These are phyloP conservation scores for Hymenochaete sp. DNA, from an alignment of 1,284 basidiomycete species.

Conservation along the genomic window DNA sequence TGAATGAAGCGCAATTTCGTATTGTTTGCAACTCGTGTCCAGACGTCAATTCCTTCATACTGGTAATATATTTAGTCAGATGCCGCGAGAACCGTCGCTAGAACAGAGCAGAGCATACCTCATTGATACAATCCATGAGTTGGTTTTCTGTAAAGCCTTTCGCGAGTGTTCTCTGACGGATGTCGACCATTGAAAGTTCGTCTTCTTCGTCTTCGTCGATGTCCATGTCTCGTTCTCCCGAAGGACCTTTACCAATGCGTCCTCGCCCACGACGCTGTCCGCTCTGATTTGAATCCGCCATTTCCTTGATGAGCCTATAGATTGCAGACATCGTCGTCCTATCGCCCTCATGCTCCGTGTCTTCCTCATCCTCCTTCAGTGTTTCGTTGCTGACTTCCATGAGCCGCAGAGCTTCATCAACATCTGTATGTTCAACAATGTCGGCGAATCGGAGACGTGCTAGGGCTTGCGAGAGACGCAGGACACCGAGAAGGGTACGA, in stretches of 20 bases:
- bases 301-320: constrained; percentile 83
- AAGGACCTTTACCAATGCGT: constrained; percentile 57
- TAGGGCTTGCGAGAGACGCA: constrained; percentile 91
- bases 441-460: constrained; percentile 84
- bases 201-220: constrained; percentile 54
- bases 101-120: constrained; percentile 42
- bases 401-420: constrained; percentile 92
- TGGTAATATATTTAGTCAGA: constrained; percentile 26
- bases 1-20: constrained; percentile 59
- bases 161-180: constrained; percentile 74
- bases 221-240: constrained; percentile 60
- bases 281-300: constrained; percentile 44
- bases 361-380: constrained; percentile 70
- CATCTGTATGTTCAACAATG: constrained; percentile 76
- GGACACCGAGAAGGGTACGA: constrained; percentile 88
- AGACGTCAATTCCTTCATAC: constrained; percentile 79
- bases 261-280: constrained; percentile 34
- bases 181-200: constrained; percentile 72
- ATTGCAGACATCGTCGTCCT: constrained; percentile 75
- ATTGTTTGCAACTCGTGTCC: constrained; percentile 67
- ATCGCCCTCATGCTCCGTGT: constrained; percentile 59
- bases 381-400: constrained; percentile 96
- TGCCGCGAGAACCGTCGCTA: background rate
- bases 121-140: constrained; percentile 72
- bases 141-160: constrained; percentile 87